Evolutionary conservation across 495 filamentous ascomycete species (phyloP).

Genomic region (Xylaria sp.): DNA sequence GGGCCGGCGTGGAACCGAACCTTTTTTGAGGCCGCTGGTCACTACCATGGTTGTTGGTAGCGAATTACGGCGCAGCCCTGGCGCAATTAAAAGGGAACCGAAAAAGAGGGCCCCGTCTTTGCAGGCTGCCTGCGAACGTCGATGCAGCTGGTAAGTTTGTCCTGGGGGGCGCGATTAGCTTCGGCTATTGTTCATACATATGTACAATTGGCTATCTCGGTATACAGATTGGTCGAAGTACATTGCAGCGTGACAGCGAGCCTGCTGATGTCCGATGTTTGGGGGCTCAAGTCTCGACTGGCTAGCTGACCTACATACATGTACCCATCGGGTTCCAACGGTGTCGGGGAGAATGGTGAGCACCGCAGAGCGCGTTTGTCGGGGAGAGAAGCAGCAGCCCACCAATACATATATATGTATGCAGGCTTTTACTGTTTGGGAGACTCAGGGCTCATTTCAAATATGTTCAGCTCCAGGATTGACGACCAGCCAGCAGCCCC

Average conservation of each 20-base stretch:
- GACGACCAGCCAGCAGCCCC: not conserved
- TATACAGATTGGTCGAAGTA: not conserved
- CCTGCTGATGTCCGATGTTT: conserved; percentile 10
- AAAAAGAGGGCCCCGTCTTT: conserved; percentile 2
- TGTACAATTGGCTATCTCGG: not conserved
- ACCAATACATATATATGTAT: too few relatives aligned
- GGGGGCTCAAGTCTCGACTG: not conserved
- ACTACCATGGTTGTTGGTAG: conserved; percentile 1
- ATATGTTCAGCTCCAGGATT: not conserved
- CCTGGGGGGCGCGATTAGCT: conserved; percentile 1
- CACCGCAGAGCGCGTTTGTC: not conserved
- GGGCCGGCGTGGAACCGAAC: conserved; percentile 6
- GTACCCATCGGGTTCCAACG: not conserved
- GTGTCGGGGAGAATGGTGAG: conserved; percentile 3
- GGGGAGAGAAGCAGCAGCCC: not conserved
- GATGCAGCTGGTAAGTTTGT: conserved; percentile 6
- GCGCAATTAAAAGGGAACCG: not conserved
- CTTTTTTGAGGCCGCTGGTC: not conserved
- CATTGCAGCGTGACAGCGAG: conserved; percentile 7
- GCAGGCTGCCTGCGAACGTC: not conserved
- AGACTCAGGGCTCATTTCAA: not conserved
- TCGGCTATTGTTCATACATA: not conserved
- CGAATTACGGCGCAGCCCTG: conserved; percentile 11
- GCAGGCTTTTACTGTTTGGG: not conserved
- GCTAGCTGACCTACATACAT: not conserved